Percentiles rank a stretch among this genome's conserved stretches.
Conservation (phyloP, 768 basidiomycete species). For the Tricholoma saponaceum region DNA sequence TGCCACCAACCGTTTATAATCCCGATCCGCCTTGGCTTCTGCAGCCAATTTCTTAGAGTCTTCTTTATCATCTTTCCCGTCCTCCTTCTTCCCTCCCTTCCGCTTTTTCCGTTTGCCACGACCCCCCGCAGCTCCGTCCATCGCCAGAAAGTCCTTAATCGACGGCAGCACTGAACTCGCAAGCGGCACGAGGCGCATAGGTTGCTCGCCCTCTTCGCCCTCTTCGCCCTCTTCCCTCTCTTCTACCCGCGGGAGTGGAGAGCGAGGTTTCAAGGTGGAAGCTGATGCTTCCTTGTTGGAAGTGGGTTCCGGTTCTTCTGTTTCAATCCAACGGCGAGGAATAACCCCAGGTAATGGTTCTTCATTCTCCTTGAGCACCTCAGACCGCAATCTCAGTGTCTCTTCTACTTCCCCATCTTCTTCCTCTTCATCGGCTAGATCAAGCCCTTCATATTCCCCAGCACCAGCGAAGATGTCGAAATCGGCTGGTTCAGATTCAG, state of each 20-base stretch:
- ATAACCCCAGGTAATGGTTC: constrained; percentile 6
- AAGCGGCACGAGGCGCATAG: constrained; percentile 66
- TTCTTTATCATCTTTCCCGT: constrained; percentile 33
- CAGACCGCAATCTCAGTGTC: not conserved
- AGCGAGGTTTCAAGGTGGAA: constrained; percentile 8
- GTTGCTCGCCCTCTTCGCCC: constrained; percentile 36
- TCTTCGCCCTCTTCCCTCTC: constrained; percentile 38
- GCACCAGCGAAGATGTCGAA: constrained; percentile 87
- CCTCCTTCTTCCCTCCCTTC: constrained; percentile 60
- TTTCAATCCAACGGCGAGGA: constrained; percentile 42
- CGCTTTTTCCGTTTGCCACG: constrained; percentile 65
- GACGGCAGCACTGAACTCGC: constrained; percentile 79
- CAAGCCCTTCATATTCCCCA: constrained; percentile 76
- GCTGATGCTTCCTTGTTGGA: constrained; percentile 11
- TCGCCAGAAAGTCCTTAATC: constrained; percentile 75
- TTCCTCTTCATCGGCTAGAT: constrained; percentile 46
- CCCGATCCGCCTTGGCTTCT: constrained; percentile 49
- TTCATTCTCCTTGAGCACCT: constrained; percentile 1
- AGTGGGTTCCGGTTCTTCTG: constrained; percentile 31
- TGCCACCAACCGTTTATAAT: constrained; percentile 50
- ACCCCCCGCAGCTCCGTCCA: constrained; percentile 65
- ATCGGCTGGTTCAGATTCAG: constrained; percentile 46
- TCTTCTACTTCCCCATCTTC: constrained; percentile 2
- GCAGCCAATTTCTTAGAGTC: constrained; percentile 32
- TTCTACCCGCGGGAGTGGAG: constrained; percentile 9